phyloP scores from a whole-genome alignment of 768 basidiomycete species.

The Gloeopeniophorella convolvens region DNA sequence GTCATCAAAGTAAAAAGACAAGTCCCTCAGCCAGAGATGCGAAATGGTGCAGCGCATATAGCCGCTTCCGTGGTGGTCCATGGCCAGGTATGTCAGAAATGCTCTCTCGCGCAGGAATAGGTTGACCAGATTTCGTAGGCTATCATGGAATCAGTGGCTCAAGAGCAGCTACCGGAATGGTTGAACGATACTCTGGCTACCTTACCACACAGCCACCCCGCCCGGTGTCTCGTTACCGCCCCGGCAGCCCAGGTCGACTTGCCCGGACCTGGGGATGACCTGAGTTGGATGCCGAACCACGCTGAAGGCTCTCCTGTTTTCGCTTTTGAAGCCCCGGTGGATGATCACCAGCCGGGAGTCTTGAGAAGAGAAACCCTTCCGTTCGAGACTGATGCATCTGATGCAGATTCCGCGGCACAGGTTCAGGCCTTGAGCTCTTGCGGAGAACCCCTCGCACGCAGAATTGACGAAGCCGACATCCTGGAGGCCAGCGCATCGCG shows the following conservation, averaged over 20 bases:
- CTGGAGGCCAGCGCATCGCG: neutral
- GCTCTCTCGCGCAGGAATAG: too few relatives aligned
- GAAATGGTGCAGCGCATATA: neutral
- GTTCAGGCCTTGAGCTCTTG: too few relatives aligned
- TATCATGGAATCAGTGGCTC: constrained; percentile 15
- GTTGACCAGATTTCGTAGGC: constrained; percentile 4
- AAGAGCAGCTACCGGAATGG: constrained; percentile 47
- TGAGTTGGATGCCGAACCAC: neutral
- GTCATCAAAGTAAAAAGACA: constrained; percentile 36
- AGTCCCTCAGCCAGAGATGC: neutral
- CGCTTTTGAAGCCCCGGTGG: constrained; percentile 9
- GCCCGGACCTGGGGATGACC: neutral
- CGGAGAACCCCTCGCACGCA: neutral
- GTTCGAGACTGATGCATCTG: neutral
- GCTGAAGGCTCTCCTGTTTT: constrained; percentile 15
- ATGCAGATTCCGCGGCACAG: too few relatives aligned
- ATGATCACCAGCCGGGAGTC: neutral
- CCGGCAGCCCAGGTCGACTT: neutral
- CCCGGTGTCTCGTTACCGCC: constrained; percentile 33
- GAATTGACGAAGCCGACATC: neutral
- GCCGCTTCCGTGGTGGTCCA: too few relatives aligned
- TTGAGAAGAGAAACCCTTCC: too few relatives aligned
- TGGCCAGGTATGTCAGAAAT: too few relatives aligned
- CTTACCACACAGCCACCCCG: constrained; percentile 40
- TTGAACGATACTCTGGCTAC: constrained; percentile 45